Evolutionary conservation across 2,329 filamentous ascomycete genomes (phyloP).

Genomic region (Meredithiella fracta): DNA sequence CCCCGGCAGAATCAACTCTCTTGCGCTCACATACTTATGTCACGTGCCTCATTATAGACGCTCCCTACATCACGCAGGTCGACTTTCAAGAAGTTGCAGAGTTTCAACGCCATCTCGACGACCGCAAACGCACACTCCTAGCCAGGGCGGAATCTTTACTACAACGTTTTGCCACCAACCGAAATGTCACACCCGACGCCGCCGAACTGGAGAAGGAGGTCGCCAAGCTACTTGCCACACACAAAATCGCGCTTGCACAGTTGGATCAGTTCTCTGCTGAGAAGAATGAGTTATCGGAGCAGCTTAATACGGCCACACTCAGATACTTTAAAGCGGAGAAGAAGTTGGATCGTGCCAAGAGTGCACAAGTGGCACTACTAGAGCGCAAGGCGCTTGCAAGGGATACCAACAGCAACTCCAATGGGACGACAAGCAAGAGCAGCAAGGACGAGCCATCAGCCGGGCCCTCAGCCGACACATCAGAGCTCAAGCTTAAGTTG

Average conservation of each 20-base stretch:
- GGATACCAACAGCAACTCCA: constrained; percentile 27
- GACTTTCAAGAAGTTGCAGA: constrained; percentile 46
- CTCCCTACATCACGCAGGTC: constrained; percentile 38
- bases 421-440: constrained; percentile 18
- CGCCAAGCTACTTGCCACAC: constrained; percentile 55
- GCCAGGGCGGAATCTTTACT: constrained; percentile 57
- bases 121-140: constrained; percentile 61
- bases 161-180: constrained; percentile 32
- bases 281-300: constrained; percentile 70
- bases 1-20: too few relatives aligned
- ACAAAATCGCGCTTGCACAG: constrained; percentile 67
- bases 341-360: constrained; percentile 78
- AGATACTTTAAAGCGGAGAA: constrained; percentile 93
- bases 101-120: constrained; percentile 70
- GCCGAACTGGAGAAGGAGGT: constrained; percentile 59
- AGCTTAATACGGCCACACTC: constrained; percentile 73
- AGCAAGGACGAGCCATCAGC: constrained; percentile 20
- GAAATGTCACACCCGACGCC: constrained; percentile 48
- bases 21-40: constrained; percentile 1
- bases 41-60: constrained; percentile 23
- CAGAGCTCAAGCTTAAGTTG: constrained; percentile 58
- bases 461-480: constrained; percentile 33
- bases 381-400: constrained; percentile 75
- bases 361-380: constrained; percentile 74
- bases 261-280: constrained; percentile 60